Evolutionary conservation across 148 eudicot genomes (phyloP).

Genomic region (Chenopodium berlandieri): DNA sequence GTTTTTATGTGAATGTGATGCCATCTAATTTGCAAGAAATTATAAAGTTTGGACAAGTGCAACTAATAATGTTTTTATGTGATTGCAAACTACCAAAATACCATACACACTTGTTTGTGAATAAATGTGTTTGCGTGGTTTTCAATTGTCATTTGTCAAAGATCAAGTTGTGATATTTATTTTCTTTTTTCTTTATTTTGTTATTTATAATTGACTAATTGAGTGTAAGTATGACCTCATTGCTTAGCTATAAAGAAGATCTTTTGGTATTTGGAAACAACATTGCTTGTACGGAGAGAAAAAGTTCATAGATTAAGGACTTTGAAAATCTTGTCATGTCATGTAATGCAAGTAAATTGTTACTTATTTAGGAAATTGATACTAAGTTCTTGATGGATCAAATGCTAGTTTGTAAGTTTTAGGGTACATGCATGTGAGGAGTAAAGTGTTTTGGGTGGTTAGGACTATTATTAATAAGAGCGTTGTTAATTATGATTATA

Average conservation of each 20-base stretch:
- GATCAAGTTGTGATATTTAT: background rate
- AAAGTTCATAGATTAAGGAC: background rate
- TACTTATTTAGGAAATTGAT: too few species aligned
- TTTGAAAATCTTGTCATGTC: background rate
- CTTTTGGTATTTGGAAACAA: background rate
- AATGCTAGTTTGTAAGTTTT: too few species aligned
- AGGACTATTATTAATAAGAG: too few species aligned
- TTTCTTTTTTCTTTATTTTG: too few species aligned
- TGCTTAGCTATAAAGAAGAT: background rate
- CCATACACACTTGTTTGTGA: background rate
- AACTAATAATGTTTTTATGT: background rate
- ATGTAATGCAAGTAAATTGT: too few species aligned
- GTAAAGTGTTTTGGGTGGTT: too few species aligned
- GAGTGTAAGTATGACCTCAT: slow-evolving; percentile 7
- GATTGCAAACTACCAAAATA: background rate
- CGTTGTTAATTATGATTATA: too few species aligned
- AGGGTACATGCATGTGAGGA: too few species aligned
- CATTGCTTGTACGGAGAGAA: background rate
- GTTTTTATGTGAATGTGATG: background rate
- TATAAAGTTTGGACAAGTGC: background rate
- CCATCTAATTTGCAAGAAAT: background rate
- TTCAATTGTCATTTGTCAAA: background rate
- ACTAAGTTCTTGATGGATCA: too few species aligned
- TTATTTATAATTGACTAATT: too few species aligned
- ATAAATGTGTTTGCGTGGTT: background rate